Conservation (phyloP, 2,329 filamentous ascomycete species). For the Cladophialophora exuberans region DNA sequence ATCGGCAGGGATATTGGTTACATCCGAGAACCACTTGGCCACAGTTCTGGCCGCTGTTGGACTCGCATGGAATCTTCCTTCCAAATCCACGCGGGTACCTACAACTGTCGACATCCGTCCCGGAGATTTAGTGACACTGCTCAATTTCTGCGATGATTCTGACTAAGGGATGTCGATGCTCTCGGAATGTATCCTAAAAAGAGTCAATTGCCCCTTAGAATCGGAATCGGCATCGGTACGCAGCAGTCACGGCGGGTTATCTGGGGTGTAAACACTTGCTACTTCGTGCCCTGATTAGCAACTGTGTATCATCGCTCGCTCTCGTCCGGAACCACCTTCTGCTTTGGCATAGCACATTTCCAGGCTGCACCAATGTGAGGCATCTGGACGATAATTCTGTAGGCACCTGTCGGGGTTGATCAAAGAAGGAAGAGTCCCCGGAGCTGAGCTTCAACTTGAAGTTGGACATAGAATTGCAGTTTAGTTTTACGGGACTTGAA, state of each 20-base stretch:
- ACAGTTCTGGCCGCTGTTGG: neutral
- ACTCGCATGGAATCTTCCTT: constrained; percentile 11
- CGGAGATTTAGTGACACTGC: constrained; percentile 23
- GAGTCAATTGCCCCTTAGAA: too few species aligned
- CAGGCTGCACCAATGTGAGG: too few species aligned
- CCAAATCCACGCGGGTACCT: constrained; percentile 28
- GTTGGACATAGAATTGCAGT: neutral
- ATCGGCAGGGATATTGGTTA: constrained; percentile 7
- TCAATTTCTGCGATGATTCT: neutral
- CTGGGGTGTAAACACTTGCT: too few species aligned
- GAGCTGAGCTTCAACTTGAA: too few species aligned
- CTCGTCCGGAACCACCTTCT: too few species aligned
- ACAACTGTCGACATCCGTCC: constrained; percentile 9
- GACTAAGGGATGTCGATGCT: neutral
- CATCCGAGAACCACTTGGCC: neutral
- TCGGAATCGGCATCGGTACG: neutral
- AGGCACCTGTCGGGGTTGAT: too few species aligned
- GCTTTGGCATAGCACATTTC: too few species aligned
- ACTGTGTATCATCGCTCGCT: too few species aligned
- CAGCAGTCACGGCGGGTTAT: neutral
- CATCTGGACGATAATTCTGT: too few species aligned
- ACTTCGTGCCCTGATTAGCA: too few species aligned
- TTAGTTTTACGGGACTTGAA: neutral
- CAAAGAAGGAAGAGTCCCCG: too few species aligned
- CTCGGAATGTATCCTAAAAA: too few species aligned